Conservation (phyloP, 1,139 yeast species). For the Sugiyamaella novakii region DNA sequence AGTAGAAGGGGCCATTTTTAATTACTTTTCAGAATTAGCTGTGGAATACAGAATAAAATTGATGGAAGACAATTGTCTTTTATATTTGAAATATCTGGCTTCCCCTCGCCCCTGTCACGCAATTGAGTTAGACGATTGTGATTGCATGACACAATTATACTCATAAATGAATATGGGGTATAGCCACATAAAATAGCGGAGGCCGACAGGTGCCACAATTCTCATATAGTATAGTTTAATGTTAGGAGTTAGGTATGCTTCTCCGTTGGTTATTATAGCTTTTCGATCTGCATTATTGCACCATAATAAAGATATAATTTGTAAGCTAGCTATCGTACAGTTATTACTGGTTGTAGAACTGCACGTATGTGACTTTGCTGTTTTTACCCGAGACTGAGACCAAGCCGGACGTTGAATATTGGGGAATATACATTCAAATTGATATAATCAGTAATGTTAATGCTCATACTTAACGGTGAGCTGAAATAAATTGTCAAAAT, state of each 20-base stretch:
- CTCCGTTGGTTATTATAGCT: not conserved
- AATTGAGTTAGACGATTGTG: constrained; percentile 5
- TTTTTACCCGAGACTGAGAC: too few relatives aligned
- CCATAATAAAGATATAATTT: constrained; percentile 3
- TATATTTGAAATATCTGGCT: not conserved
- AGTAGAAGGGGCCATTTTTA: constrained; percentile 18
- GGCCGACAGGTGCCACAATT: constrained; percentile 5
- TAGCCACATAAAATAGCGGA: constrained; percentile 8
- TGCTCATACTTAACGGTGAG: too few relatives aligned
- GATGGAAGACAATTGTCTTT: not conserved
- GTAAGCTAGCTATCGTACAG: not conserved
- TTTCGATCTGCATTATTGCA: constrained; percentile 3
- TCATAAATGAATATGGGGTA: not conserved
- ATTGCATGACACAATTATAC: not conserved
- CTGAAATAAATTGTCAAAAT: too few relatives aligned
- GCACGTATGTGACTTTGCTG: too few relatives aligned
- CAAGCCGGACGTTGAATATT: too few relatives aligned
- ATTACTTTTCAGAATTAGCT: not conserved
- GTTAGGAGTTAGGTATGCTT: too few relatives aligned
- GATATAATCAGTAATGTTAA: too few relatives aligned
- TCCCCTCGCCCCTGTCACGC: constrained; percentile 8
- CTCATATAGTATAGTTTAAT: too few relatives aligned
- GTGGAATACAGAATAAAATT: not conserved
- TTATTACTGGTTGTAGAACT: not conserved
- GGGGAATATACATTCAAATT: too few relatives aligned